Base-by-base conservation (phyloP, 306 rosid species). In the Cicer chorassanicum region DNA sequence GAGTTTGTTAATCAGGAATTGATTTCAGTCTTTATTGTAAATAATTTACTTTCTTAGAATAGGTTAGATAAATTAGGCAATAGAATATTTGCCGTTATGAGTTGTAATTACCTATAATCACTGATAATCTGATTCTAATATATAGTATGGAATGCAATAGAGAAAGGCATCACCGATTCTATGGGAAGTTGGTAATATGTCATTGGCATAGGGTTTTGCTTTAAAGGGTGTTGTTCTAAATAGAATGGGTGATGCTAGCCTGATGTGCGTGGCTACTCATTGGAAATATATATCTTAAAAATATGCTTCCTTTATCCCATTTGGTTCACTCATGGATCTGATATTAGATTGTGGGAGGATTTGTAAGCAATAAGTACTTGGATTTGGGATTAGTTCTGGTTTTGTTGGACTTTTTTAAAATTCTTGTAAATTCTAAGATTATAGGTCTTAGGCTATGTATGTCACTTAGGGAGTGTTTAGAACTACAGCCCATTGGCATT, bases 221-320 rank as follows among this genome's bases (percentile, higher is more conserved):
- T 0, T 13, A 19, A 18, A 11, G 48, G 1, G 9, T 65, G 10
- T 19, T 29, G 36, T 66, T 44, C 38, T 24, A 44, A 44, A 44
- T 19, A 66, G 49, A 53, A 70, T 51, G 38, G 64, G 21, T 55
- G 65, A 55, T 55, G 50, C 76, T 40, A 40, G 16, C 54, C 21
- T 4, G 18, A 41, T 41, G 39, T 41, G 76, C 24, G 19, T 41
- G 66, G 21, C 40, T 40, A 54, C 54, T 71, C 66, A 41, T 55
- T 71, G 65, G 41, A 8, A 63, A 7, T 15, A 11, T 2, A 6
- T 34, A 9, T 44, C 13, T 44, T 44, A 12, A 9, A 44, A 8
- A 8, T 12, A 9, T 44, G 13, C 49, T 44, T 44, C 13, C 13
- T 9, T 44, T 44, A 44, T 44, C 49, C 49, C 49, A 44, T 9